Base-by-base conservation (phyloP, 2,329 filamentous ascomycete genomes). In the Cladophialophora bantiana region DNA sequence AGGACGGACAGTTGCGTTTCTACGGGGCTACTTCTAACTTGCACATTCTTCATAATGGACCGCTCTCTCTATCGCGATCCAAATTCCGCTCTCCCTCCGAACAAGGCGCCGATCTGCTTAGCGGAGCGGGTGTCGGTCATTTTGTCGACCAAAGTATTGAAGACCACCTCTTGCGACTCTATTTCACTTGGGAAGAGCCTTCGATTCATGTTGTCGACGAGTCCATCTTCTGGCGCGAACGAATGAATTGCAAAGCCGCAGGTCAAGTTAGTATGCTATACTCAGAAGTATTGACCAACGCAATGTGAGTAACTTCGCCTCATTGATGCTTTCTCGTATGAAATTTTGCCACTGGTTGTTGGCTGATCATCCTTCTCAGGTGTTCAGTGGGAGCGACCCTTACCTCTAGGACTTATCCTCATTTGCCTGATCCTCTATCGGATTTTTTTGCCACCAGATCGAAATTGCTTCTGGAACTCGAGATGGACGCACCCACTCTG, bases 381-480 rank as follows among this genome's bases (percentile, higher is more conserved):
- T 66, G 64, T 31, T 55, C 67, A 7, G 35, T 69, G 12, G 61
- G 67, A 34, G 67, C 67, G 15, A 69, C 59, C 9, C 48, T 69
- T 20, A 69, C 64, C 1, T 26, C 59, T 9, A 62, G 59, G 52
- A 40, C 50, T 32, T 60, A 56, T 18, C 63, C 64, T 12, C 50
- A 68, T 18, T 59, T 67, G 20, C 68, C 68, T 42, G 62, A 60
- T 34, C 45, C 69, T 4, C 35, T 73, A 40, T 52, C 69, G n/a
- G 70, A 71, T 18, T 74, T 74, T 58, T 74, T 74, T 55, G 69
- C 68, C 20, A 70, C 62, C 5, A 63, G 72, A 55, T 57, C 73
- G 10, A 73, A 73, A 57, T 61, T 68, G 4, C 65, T 74, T 3
- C 65, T 74, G 18, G 72, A 74, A 34, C 64, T 73, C 18, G 73